Evolutionary conservation across 306 rosid genomes (phyloP).

Genomic region (Dalbergia oliveri): DNA sequence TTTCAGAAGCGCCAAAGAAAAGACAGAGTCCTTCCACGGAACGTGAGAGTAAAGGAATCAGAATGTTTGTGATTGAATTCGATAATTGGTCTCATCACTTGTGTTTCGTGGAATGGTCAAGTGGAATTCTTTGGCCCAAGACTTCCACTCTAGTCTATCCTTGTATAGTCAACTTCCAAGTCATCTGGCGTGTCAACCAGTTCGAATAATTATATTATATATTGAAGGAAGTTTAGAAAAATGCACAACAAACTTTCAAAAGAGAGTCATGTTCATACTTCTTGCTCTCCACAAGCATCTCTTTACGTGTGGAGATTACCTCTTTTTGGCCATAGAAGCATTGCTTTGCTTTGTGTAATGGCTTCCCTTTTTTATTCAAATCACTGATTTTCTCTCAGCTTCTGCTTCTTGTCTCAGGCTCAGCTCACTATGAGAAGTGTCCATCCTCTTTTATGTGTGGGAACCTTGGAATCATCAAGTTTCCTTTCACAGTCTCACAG

Average conservation of each 20-base stretch:
- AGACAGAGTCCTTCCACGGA: no score
- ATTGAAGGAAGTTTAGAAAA: not conserved
- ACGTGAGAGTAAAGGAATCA: not conserved
- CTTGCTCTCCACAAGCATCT: not conserved
- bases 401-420: constrained; percentile 23
- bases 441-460: constrained; percentile 38
- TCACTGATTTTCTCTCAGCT: not conserved
- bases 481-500: constrained; percentile 45
- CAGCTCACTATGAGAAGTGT: constrained; percentile 34
- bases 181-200: constrained; percentile 29
- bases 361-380: not conserved
- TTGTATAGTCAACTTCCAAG: not conserved
- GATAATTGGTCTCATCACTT: not conserved
- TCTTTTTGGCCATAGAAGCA: not conserved
- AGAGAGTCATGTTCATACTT: not conserved
- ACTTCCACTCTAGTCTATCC: not conserved
- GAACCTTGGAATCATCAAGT: not conserved
- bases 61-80: not conserved
- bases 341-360: constrained; percentile 29
- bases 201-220: constrained; percentile 15
- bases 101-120: not conserved
- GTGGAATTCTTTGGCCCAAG: not conserved
- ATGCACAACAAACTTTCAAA: not conserved
- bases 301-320: no score
- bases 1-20: no score